These are phyloP conservation scores for Atkinsonella hypoxylon DNA, from an alignment of 2,329 filamentous ascomycete species.

Conservation along the genomic window DNA sequence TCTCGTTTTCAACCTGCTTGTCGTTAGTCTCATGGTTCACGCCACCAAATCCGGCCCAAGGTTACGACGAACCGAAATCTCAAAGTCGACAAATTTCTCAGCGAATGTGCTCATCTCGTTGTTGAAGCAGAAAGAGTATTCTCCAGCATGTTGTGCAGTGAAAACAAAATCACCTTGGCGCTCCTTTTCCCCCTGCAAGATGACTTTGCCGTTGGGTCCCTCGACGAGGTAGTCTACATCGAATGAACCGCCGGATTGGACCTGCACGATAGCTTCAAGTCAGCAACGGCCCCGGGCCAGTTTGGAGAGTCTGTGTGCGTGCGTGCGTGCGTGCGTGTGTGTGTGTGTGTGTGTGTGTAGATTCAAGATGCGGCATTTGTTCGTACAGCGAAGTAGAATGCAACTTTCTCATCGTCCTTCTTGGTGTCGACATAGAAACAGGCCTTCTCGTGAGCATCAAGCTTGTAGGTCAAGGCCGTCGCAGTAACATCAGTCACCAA, in stretches of 20 bases:
- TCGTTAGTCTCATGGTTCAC: background rate
- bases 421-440: constrained; percentile 85
- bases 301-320: background rate
- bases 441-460: constrained; percentile 81
- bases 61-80: constrained; percentile 55
- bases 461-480: constrained; percentile 88
- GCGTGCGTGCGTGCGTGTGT: background rate
- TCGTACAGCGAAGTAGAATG: constrained; percentile 82
- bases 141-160: constrained; percentile 74
- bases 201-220: constrained; percentile 67
- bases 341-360: background rate
- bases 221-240: constrained; percentile 89
- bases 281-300: background rate
- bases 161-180: constrained; percentile 97
- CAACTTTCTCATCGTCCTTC: constrained; percentile 73
- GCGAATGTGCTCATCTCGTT: constrained; percentile 97
- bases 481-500: constrained; percentile 61
- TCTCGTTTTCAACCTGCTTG: constrained; percentile 76
- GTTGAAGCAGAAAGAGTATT: constrained; percentile 96
- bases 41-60: background rate
- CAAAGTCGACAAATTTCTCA: constrained; percentile 96
- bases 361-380: background rate
- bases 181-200: constrained; percentile 80
- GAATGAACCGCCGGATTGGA: constrained; percentile 96
- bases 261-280: constrained; percentile 38